phyloP scores from a whole-genome alignment of 768 basidiomycete genomes.

The Termitomyces sp. region DNA sequence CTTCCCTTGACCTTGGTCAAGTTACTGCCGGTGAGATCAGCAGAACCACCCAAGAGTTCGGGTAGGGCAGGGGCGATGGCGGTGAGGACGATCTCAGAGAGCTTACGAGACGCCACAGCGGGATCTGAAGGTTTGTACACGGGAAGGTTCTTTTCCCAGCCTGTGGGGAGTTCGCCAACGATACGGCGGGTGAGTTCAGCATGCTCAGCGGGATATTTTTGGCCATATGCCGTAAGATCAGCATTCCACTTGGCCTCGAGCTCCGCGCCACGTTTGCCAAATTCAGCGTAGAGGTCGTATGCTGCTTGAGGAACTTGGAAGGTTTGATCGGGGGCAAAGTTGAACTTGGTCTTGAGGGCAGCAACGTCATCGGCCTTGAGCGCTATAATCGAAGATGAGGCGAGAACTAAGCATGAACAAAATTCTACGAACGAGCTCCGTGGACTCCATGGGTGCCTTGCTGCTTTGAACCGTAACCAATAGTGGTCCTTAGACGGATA shows the following conservation, averaged over 20 bases:
- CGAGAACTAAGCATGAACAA: not conserved
- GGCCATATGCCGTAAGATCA: slow-evolving; percentile 59
- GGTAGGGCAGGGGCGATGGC: slow-evolving; percentile 71
- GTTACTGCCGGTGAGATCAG: slow-evolving; percentile 90
- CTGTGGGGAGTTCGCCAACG: slow-evolving; percentile 72
- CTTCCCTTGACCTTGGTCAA: slow-evolving; percentile 80
- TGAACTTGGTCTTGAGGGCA: slow-evolving; percentile 77
- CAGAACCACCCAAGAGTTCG: slow-evolving; percentile 85
- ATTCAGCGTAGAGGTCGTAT: slow-evolving; percentile 60
- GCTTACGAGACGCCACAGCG: slow-evolving; percentile 88
- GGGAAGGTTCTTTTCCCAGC: slow-evolving; percentile 84
- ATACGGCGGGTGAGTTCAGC: slow-evolving; percentile 85
- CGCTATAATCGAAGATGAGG: slow-evolving; percentile 38
- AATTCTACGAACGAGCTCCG: slow-evolving; percentile 68
- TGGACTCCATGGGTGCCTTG: slow-evolving; percentile 95
- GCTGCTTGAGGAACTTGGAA: slow-evolving; percentile 77
- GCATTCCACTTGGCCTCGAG: slow-evolving; percentile 72
- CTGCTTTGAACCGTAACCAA: slow-evolving; percentile 89
- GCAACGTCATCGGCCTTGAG: slow-evolving; percentile 90
- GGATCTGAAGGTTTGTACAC: slow-evolving; percentile 79
- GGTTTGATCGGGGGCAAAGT: slow-evolving; percentile 69
- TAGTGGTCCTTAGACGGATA: slow-evolving; percentile 82
- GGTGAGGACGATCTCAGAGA: slow-evolving; percentile 85
- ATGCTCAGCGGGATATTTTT: slow-evolving; percentile 80
- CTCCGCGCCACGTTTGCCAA: slow-evolving; percentile 68